These are phyloP conservation scores for Schwanniomyces polymorphus DNA, from an alignment of 805 yeast species.

Conservation along the genomic window DNA sequence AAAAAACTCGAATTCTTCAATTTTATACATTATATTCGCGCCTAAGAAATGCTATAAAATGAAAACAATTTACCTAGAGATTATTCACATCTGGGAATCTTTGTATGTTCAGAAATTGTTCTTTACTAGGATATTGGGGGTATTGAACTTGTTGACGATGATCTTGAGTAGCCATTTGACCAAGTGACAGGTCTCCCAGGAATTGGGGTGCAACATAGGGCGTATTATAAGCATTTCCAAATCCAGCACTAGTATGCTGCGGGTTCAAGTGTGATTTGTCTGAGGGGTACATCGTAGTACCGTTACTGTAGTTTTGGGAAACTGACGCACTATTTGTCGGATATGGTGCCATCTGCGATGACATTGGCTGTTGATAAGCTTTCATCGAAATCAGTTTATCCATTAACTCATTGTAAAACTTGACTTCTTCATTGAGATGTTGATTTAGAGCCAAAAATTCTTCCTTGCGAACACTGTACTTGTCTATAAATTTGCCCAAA, in stretches of 20 bases:
- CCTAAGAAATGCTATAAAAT: not conserved
- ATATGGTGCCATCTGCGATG: constrained; percentile 6
- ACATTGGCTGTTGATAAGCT: constrained; percentile 11
- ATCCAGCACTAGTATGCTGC: constrained; percentile 42
- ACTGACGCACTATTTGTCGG: constrained; percentile 1
- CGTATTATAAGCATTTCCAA: constrained; percentile 27
- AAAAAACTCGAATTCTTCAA: not conserved
- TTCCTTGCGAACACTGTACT: constrained; percentile 73
- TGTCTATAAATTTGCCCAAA: constrained; percentile 72
- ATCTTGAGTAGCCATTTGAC: not conserved
- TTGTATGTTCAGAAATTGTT: constrained; percentile 27
- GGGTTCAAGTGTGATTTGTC: constrained; percentile 10
- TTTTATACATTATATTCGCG: not conserved
- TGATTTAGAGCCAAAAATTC: constrained; percentile 72
- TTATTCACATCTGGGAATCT: constrained; percentile 26
- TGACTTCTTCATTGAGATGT: constrained; percentile 68
- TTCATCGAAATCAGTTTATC: constrained; percentile 40
- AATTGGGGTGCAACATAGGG: not conserved
- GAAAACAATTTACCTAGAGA: constrained; percentile 9
- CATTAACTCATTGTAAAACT: constrained; percentile 66
- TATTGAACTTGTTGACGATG: not conserved
- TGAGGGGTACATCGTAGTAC: not conserved
- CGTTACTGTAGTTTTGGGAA: not conserved
- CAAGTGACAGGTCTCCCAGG: not conserved
- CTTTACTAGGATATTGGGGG: not conserved